A percentile compares a stretch with the other conserved stretches of the same genome.
phyloP scores from a whole-genome alignment of 75 land plant genomes.

The Chamaecyparis obtusa region DNA sequence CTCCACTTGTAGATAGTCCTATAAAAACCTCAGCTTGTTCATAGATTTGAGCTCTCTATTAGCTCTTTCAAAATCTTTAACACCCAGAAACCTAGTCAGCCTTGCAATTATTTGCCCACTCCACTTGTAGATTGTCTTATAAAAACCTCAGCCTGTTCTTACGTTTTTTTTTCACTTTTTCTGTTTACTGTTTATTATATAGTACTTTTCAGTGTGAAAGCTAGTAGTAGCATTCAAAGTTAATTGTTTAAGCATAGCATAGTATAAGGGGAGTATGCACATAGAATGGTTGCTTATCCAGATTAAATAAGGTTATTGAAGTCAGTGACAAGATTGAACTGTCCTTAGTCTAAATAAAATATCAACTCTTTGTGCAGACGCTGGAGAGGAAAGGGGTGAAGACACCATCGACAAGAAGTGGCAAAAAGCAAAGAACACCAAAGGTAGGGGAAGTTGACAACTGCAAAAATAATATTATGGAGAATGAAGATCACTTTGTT shows the following conservation, averaged over 20 bases:
- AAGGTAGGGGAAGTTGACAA: neutral
- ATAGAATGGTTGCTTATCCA: neutral
- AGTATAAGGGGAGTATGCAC: neutral
- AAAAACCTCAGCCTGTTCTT: neutral
- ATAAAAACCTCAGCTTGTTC: neutral
- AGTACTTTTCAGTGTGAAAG: neutral
- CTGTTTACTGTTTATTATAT: neutral
- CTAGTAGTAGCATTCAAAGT: neutral
- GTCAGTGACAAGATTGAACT: neutral
- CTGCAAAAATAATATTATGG: constrained; percentile 1
- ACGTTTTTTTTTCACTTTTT: neutral
- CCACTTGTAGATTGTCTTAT: neutral
- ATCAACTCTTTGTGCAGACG: neutral
- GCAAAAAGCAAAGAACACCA: constrained; percentile 5
- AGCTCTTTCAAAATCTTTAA: neutral
- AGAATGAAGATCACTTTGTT: neutral
- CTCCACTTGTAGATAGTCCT: neutral
- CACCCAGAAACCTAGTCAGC: neutral
- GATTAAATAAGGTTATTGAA: neutral
- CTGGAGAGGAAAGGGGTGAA: neutral
- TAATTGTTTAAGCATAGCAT: neutral
- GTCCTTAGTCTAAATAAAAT: neutral
- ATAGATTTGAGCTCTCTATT: neutral
- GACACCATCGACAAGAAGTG: neutral
- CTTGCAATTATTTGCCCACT: neutral